Conservation (phyloP, 2,329 filamentous ascomycete genomes). For the Fusarium penzigii region DNA sequence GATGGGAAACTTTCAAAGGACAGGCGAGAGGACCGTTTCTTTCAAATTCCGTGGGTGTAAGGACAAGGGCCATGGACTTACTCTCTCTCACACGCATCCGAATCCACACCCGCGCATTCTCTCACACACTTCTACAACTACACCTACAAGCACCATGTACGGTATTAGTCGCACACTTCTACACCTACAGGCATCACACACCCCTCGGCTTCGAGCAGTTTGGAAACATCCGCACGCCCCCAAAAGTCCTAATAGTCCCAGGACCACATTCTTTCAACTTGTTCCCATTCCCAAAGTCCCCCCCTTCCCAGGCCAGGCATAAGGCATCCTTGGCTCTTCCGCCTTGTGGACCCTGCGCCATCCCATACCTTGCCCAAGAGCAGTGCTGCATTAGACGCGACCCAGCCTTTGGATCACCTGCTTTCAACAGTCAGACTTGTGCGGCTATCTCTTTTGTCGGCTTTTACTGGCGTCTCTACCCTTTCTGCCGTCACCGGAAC, state of each 20-base stretch:
- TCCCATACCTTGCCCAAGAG: constrained; percentile 22
- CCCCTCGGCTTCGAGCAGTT: neutral
- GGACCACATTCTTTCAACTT: constrained; percentile 8
- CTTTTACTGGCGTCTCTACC: constrained; percentile 31
- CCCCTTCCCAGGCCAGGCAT: constrained; percentile 17
- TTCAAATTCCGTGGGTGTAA: neutral
- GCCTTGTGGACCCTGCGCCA: constrained; percentile 25
- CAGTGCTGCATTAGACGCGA: constrained; percentile 25
- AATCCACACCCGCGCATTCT: neutral
- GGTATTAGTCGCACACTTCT: too few relatives aligned
- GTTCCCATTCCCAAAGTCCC: neutral
- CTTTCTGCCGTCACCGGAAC: constrained; percentile 33
- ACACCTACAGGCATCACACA: constrained; percentile 2
- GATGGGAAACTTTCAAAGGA: constrained; percentile 18
- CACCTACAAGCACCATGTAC: constrained; percentile 16
- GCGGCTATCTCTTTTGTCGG: constrained; percentile 30
- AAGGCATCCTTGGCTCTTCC: constrained; percentile 30
- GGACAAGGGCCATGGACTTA: neutral
- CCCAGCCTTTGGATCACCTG: constrained; percentile 32
- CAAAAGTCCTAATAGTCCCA: constrained; percentile 24
- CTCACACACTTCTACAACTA: constrained; percentile 2
- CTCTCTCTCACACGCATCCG: neutral
- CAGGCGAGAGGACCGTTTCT: constrained; percentile 3
- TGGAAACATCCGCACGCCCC: constrained; percentile 2
- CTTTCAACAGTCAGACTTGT: constrained; percentile 34